These are phyloP conservation scores for Purpureocillium takamizusanense DNA, from an alignment of 2,329 filamentous ascomycete species.

Conservation along the genomic window DNA sequence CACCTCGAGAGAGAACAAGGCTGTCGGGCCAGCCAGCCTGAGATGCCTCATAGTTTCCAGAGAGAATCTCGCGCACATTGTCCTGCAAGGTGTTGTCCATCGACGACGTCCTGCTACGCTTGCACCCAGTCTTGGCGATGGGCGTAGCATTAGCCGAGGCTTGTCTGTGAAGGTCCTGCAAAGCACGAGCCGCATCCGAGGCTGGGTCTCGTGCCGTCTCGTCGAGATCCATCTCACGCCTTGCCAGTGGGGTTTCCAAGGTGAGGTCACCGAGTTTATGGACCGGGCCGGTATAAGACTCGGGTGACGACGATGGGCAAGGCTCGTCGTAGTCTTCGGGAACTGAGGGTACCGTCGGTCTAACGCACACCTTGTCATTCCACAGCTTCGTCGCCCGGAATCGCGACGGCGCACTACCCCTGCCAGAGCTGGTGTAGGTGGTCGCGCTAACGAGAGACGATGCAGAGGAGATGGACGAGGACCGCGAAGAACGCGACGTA, in stretches of 20 bases:
- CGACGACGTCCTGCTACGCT: constrained; percentile 52
- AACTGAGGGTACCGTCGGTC: constrained; percentile 45
- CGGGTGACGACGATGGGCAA: constrained; percentile 44
- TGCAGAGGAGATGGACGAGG: constrained; percentile 55
- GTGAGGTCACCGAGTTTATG: constrained; percentile 42
- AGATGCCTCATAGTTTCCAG: constrained; percentile 19
- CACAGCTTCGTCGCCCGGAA: constrained; percentile 51
- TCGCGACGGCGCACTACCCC: constrained; percentile 51
- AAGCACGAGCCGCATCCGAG: constrained; percentile 45
- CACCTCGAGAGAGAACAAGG: constrained; percentile 24
- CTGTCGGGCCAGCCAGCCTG: constrained; percentile 24
- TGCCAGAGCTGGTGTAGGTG: constrained; percentile 31
- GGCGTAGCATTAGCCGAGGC: constrained; percentile 27
- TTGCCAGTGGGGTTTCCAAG: constrained; percentile 36
- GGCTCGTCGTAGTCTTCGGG: constrained; percentile 46
- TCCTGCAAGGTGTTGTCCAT: constrained; percentile 55
- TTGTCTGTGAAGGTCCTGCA: constrained; percentile 53
- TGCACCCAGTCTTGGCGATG: constrained; percentile 32
- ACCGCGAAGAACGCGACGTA: constrained; percentile 50
- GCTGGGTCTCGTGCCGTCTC: constrained; percentile 30
- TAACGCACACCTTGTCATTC: constrained; percentile 45
- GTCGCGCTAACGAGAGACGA: constrained; percentile 53
- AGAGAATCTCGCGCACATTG: constrained; percentile 56
- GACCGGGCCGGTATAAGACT: constrained; percentile 45
- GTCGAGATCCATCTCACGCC: constrained; percentile 38